These are phyloP conservation scores for Leucogyrophana mollusca DNA, from an alignment of 768 basidiomycete genomes.

Conservation along the genomic window DNA sequence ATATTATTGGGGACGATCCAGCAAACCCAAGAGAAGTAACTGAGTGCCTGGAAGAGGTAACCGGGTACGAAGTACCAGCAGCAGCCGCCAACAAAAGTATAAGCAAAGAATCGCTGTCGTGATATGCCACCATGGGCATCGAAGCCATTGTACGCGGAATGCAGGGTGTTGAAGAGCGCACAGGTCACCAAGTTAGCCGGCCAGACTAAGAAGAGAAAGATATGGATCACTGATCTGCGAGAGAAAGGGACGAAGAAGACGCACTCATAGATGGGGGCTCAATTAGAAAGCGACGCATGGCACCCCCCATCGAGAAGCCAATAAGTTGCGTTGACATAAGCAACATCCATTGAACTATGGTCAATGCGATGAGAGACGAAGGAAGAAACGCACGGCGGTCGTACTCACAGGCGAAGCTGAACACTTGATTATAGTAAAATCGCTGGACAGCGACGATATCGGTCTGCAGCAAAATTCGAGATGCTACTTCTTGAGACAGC, in stretches of 20 bases:
- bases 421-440: conserved; percentile 41
- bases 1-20: conserved; percentile 45
- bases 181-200: conserved; percentile 62
- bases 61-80: conserved; percentile 31
- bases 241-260: conserved; percentile 6
- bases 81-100: conserved; percentile 43
- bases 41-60: conserved; percentile 36
- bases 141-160: conserved; percentile 58
- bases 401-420: conserved; percentile 32
- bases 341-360: conserved; percentile 19
- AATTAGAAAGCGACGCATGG: conserved; percentile 52
- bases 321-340: conserved; percentile 13
- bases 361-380: no score
- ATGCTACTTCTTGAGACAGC: conserved; percentile 13
- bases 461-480: conserved; percentile 17
- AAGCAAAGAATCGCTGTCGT: conserved; percentile 71
- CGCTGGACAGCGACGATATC: conserved; percentile 47
- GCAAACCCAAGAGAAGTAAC: conserved; percentile 39
- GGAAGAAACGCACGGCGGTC: conserved; percentile 6
- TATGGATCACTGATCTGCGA: not conserved
- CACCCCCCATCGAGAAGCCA: conserved; percentile 8
- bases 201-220: conserved; percentile 46
- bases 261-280: conserved; percentile 56
- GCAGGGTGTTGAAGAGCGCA: conserved; percentile 65
- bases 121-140: conserved; percentile 57